phyloP scores from a whole-genome alignment of 768 basidiomycete genomes.

The Pholiota molesta region DNA sequence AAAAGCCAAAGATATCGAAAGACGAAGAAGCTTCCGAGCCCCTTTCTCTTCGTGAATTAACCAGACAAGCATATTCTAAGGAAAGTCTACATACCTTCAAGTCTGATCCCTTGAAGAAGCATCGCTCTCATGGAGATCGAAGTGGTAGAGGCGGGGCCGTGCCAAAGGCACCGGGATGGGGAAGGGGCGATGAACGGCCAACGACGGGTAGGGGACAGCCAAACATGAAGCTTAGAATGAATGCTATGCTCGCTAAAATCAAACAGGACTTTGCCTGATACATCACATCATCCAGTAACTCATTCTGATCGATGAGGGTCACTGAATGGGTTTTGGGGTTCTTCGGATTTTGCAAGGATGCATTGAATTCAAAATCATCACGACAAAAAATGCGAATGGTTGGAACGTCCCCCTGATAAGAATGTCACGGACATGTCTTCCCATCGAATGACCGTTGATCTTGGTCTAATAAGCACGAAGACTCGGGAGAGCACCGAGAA shows the following conservation, averaged over 20 bases:
- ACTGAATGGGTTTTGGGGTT: too few species aligned
- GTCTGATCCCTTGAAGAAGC: conserved; percentile 40
- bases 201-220: conserved; percentile 49
- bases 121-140: conserved; percentile 14
- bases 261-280: conserved; percentile 56
- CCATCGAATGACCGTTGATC: too few species aligned
- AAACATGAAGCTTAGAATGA: conserved; percentile 87
- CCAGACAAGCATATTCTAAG: conserved; percentile 62
- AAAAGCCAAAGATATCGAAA: conserved; percentile 22
- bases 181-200: conserved; percentile 29
- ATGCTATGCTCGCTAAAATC: conserved; percentile 84
- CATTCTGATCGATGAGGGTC: too few species aligned
- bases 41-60: conserved; percentile 59
- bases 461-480: too few species aligned
- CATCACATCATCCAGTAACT: not conserved
- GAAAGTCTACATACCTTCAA: conserved; percentile 62
- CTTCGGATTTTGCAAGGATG: too few species aligned
- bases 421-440: too few species aligned
- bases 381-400: too few species aligned
- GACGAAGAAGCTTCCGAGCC: conserved; percentile 25
- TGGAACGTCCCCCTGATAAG: too few species aligned
- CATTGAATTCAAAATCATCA: too few species aligned
- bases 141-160: conserved; percentile 13
- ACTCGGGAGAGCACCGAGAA: too few species aligned
- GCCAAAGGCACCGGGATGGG: conserved; percentile 19